phyloP scores from a whole-genome alignment of 345 rosid genomes.

The Linum usitatissimum region DNA sequence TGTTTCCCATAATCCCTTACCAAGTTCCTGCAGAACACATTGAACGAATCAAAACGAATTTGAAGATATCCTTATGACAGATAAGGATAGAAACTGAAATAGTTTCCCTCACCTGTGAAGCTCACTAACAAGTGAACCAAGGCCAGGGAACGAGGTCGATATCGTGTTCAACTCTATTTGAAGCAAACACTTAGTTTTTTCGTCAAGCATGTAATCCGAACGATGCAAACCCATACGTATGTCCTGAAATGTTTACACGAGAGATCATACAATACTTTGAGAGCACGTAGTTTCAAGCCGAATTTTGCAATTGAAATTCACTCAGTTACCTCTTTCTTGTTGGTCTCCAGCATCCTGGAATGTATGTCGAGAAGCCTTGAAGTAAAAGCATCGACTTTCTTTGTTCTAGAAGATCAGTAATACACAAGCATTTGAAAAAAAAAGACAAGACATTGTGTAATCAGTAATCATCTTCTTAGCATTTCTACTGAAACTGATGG shows the following conservation, averaged over 20 bases:
- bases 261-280: conserved; percentile 5
- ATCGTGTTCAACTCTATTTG: conserved; percentile 94
- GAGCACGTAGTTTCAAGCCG: not conserved
- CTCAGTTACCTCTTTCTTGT: conserved; percentile 70
- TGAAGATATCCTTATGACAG: not conserved
- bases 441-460: not conserved
- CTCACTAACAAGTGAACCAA: conserved; percentile 57
- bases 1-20: conserved; percentile 47
- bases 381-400: conserved; percentile 77
- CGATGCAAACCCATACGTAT: conserved; percentile 91
- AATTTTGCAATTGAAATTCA: not conserved
- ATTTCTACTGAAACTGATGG: not conserved
- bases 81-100: not conserved
- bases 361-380: conserved; percentile 90
- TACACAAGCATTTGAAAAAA: not conserved
- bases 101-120: conserved; percentile 59
- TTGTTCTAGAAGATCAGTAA: conserved; percentile 47
- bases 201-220: conserved; percentile 98
- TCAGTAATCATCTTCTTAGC: not conserved
- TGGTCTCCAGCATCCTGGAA: conserved; percentile 69
- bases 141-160: conserved; percentile 76
- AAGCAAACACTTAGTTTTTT: conserved; percentile 77
- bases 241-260: conserved; percentile 34
- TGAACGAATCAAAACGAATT: not conserved
- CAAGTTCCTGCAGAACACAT: conserved; percentile 46